A percentile compares a stretch with the other conserved stretches of the same genome.
phyloP scores from a whole-genome alignment of 306 rosid genomes.

The Betula pendula region DNA sequence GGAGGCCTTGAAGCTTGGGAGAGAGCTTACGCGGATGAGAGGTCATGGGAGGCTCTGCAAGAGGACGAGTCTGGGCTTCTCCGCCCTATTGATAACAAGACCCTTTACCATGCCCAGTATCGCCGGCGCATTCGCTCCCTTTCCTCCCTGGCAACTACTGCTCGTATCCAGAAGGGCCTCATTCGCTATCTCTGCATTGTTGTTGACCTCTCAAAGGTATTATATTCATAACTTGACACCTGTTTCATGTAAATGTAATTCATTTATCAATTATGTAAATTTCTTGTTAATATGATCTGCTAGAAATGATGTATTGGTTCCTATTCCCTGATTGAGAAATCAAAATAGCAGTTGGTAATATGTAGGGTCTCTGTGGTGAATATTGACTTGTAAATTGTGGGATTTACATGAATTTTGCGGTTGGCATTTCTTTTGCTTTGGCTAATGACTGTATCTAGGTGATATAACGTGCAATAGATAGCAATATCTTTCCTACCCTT shows the following conservation, averaged over 20 bases:
- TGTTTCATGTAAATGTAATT: not conserved
- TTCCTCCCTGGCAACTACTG: slow-evolving; percentile 55
- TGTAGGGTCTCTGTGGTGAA: not conserved
- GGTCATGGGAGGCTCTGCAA: slow-evolving; percentile 93
- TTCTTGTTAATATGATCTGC: not conserved
- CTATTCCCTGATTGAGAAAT: not conserved
- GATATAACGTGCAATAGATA: not conserved
- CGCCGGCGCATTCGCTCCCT: slow-evolving; percentile 85
- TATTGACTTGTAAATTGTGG: not conserved
- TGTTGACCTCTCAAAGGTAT: slow-evolving; percentile 83
- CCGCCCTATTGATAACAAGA: slow-evolving; percentile 76
- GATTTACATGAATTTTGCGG: not conserved
- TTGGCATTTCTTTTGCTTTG: not conserved
- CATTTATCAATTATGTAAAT: not conserved
- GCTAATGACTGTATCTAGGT: not conserved
- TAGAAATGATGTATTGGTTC: not conserved
- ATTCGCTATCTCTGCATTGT: slow-evolving; percentile 78
- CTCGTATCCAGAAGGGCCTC: slow-evolving; percentile 92
- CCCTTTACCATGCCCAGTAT: slow-evolving; percentile 80
- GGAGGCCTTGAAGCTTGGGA: slow-evolving; percentile 88
- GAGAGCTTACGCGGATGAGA: slow-evolving; percentile 85
- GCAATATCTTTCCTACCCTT: not conserved
- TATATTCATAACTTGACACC: slow-evolving; percentile 17
- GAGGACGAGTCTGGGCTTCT: slow-evolving; percentile 98
- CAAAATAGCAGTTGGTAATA: not conserved